These are phyloP conservation scores for Blastobotrys robertii DNA, from an alignment of 805 yeast genomes.

Conservation along the genomic window DNA sequence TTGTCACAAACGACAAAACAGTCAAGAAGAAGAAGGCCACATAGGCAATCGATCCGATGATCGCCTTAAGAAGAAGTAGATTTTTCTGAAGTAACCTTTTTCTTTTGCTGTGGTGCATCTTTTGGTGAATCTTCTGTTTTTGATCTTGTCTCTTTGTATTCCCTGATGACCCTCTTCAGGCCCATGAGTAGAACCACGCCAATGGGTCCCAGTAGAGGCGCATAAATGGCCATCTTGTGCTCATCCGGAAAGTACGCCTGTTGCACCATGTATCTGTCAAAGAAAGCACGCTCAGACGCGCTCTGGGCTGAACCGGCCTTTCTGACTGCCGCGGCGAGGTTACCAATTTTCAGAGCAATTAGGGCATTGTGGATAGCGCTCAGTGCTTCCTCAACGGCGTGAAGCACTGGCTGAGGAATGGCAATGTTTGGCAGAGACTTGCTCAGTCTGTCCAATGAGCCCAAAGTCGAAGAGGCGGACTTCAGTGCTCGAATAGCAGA, in stretches of 20 bases:
- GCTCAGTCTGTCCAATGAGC: conserved; percentile 62
- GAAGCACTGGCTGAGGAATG: conserved; percentile 62
- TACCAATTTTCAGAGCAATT: conserved; percentile 21
- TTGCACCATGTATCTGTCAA: conserved; percentile 90
- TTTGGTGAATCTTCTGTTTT: not conserved
- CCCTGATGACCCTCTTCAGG: conserved; percentile 19
- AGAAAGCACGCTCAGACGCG: conserved; percentile 69
- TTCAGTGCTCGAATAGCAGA: conserved; percentile 49
- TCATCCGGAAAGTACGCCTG: conserved; percentile 93
- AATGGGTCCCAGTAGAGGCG: conserved; percentile 85
- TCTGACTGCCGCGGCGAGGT: conserved; percentile 33
- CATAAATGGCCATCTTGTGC: conserved; percentile 87
- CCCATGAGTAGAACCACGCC: conserved; percentile 44
- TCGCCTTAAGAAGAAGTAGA: not conserved
- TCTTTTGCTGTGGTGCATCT: not conserved
- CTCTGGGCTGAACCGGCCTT: conserved; percentile 44
- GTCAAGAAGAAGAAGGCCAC: conserved; percentile 4
- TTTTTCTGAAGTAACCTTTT: not conserved
- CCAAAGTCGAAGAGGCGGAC: conserved; percentile 57
- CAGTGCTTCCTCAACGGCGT: conserved; percentile 47
- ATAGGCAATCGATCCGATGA: not conserved
- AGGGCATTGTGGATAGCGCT: conserved; percentile 33
- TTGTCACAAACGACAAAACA: conserved; percentile 35
- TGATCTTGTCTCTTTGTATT: conserved; percentile 9
- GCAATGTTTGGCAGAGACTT: conserved; percentile 68